phyloP scores from a whole-genome alignment of 2,329 filamentous ascomycete genomes.

The Bimuria novae-zelandiae region DNA sequence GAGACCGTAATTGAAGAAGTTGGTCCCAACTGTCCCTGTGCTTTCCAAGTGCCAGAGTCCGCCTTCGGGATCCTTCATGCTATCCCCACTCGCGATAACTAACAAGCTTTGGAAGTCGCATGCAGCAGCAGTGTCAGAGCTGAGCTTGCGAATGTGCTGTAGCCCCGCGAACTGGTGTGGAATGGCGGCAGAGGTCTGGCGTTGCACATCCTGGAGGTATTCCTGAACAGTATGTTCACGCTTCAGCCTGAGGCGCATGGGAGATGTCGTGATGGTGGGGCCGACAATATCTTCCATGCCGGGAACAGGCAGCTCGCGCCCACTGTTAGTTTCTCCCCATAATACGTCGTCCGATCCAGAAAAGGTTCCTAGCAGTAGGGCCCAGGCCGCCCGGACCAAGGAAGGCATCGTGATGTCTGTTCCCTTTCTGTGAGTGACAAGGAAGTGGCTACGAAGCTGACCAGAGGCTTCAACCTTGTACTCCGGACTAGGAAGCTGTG shows the following conservation, averaged over 20 bases:
- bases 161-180: constrained; percentile 50
- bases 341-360: constrained; percentile 54
- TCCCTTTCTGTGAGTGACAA: constrained; percentile 23
- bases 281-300: constrained; percentile 48
- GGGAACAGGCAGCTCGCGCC: constrained; percentile 40
- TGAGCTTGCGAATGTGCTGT: constrained; percentile 50
- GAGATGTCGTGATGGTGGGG: constrained; percentile 49
- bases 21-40: constrained; percentile 38
- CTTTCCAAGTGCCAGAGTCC: constrained; percentile 39
- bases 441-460: constrained; percentile 26
- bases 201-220: constrained; percentile 36
- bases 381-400: constrained; percentile 53
- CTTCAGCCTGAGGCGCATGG: constrained; percentile 48
- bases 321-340: constrained; percentile 51
- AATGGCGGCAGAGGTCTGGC: constrained; percentile 31
- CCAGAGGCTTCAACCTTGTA: constrained; percentile 38
- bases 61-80: constrained; percentile 33
- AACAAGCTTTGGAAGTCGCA: constrained; percentile 55
- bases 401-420: constrained; percentile 43
- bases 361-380: constrained; percentile 51
- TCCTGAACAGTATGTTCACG: constrained; percentile 28
- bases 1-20: constrained; percentile 45
- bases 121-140: constrained; percentile 46
- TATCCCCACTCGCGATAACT: constrained; percentile 46
- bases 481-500: constrained; percentile 36